Base-by-base conservation (phyloP, 148 eudicot species). In the Salicornia ramosissima region DNA sequence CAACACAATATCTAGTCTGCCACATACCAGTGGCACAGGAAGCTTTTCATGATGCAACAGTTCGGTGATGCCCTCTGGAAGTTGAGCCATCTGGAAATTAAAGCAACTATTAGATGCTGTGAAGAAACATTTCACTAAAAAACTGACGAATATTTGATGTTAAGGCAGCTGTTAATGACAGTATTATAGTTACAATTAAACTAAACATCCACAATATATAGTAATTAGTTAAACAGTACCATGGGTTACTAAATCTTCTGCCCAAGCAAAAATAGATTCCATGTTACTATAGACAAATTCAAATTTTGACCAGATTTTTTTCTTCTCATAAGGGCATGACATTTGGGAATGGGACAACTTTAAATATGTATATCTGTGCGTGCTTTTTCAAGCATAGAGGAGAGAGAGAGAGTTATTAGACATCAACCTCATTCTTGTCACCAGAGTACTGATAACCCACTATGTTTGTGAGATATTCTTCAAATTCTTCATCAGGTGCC, bases 401-500 rank as follows among this genome's bases (percentile, higher is more conserved):
- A 25, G 53, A 67, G 16, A 70, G 13, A 45, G 52, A 51, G 19
- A 56, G 26, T 16, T 42, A 1, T 18, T 46, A 18, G 47, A 77
- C 26, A 62, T 59, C 33, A 69, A 90, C 96, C 98, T 93, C 95
- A 78, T 93, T 93, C 24, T 84, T 77, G 68, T 86, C 89, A 58
- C 96, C 98, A 60, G 88, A 83, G 75, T 85, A 83, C 67, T 82
- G 86, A 70, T 85, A 87, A 65, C 86, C 88, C 62, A 84, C 77
- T 9, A 85, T 80, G 77, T 78, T 89, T 55, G 87, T 79, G 10
- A 90, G 85, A 69, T 87, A 86, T 83, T 94, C 96, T 76, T 94
- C 97, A 78, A 88, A 94, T 78, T 94, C 98, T 84, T 94, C 98
- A 79, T 94, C 96, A 29, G 97, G 98, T 69, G 97, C 98, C 98